A percentile compares a stretch with the other conserved stretches of the same genome.
Evolutionary conservation across 225 moss, liverwort and hornwort genomes (phyloP).

Genomic region (Pleurozium schreberi): DNA sequence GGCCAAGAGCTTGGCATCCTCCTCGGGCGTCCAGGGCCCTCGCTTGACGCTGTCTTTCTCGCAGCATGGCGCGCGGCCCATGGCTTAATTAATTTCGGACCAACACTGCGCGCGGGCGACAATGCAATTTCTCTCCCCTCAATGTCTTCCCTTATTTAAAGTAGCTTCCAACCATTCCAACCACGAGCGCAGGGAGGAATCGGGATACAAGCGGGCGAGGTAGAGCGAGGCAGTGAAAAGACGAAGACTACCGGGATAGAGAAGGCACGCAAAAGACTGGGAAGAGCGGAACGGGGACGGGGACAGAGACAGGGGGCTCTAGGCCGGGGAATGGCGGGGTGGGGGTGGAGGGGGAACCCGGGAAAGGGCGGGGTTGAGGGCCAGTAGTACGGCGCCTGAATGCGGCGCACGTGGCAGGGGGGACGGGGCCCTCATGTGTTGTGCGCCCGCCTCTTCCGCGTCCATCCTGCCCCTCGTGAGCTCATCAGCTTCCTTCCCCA

Average conservation of each 20-base stretch:
- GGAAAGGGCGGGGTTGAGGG: background rate
- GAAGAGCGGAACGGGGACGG: background rate
- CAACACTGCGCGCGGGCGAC: background rate
- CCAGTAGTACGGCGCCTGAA: background rate
- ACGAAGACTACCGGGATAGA: background rate
- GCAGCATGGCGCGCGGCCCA: constrained; percentile 69
- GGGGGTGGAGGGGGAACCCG: background rate
- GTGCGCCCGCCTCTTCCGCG: constrained; percentile 41
- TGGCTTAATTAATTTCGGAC: background rate
- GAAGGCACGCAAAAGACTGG: background rate
- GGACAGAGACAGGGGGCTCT: background rate
- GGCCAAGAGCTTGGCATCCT: constrained; percentile 61
- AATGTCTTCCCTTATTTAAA: background rate
- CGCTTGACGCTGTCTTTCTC: constrained; percentile 68
- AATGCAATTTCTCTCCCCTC: background rate
- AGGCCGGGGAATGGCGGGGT: background rate
- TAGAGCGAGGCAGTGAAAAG: background rate
- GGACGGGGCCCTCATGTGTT: constrained; percentile 42
- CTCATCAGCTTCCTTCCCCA: background rate
- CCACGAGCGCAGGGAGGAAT: background rate
- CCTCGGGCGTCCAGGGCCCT: constrained; percentile 70
- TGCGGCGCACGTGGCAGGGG: constrained; percentile 48
- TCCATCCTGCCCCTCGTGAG: constrained; percentile 47
- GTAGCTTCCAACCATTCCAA: background rate
- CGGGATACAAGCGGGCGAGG: background rate